phyloP scores from a whole-genome alignment of 176 grass and related monocot genomes.

The Bolboschoenus planiculmis region DNA sequence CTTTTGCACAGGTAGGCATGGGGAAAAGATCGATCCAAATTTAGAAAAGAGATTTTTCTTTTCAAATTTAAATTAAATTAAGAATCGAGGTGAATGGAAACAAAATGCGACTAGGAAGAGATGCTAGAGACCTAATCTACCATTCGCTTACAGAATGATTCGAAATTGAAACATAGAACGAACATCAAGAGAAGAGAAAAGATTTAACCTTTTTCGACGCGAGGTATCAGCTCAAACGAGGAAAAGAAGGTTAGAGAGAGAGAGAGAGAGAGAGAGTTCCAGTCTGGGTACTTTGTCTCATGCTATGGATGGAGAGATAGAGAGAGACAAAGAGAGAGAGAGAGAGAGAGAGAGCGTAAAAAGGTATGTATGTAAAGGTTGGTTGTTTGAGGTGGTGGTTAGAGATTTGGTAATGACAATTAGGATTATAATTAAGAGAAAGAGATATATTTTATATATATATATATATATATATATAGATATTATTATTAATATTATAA shows the following conservation, averaged over 20 bases:
- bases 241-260: neutral
- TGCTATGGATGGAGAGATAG: neutral
- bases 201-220: neutral
- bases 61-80: too few relatives aligned
- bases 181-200: neutral
- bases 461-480: too few relatives aligned
- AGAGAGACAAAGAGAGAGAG: neutral
- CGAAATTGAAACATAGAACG: neutral
- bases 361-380: neutral
- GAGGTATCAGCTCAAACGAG: neutral
- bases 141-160: neutral
- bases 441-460: too few relatives aligned
- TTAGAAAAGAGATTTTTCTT: too few relatives aligned
- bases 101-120: neutral
- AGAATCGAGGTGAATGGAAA: neutral
- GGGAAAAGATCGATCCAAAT: neutral
- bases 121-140: neutral
- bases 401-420: conserved; percentile 1
- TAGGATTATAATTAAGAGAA: neutral
- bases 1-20: neutral
- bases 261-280: neutral
- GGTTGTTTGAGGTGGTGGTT: conserved; percentile 1
- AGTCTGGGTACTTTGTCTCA: neutral
- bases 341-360: neutral
- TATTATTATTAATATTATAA: too few relatives aligned